Evolutionary conservation across 305 asterid species (phyloP), one percentile per base, ranked within the genome.

Genomic region (Fraxinus paxiana): DNA sequence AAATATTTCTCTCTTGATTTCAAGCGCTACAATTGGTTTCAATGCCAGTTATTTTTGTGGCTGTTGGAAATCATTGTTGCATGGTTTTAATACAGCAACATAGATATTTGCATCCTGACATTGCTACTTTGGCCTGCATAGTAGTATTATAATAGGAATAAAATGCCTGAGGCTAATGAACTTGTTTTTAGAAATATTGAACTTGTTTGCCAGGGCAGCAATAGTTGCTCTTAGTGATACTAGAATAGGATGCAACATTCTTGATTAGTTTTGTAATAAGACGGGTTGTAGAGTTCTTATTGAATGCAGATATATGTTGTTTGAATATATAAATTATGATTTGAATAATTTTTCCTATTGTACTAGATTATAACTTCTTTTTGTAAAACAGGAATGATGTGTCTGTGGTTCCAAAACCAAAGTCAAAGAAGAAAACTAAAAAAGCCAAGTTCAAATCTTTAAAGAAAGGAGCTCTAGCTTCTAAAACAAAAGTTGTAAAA

Each of bases 371-470:
- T 72, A 10, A 77, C 76, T 80, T 82, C 76, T 79, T 85, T 82
- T 81, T 77, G 74, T 79, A 51, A 81, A 84, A 79, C 93, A 96
- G 98, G 92, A 90, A 88, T 83, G 89, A 90, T 4, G 76, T 37
- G 7, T 82, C 82, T 28, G 80, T 83, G 77, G 86, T 86, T 88
- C 86, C 89, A 46, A 91, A 87, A 79, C 84, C 90, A 43, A 96
- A 93, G 90, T 86, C 88, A 31, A 96, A 93, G 93, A 96, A 93
- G 93, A 94, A 92, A 88, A 69, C 89, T 65, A 94, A 92, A 87
- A 96, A 94, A 70, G 81, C 97, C 76, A 96, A 94, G 92, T 93
- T 94, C 91, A 96, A 94, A 86, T 96, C 97, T 81, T 86, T 94
- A 92, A 94, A 90, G 94, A 94, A 89, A 90, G 98, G 94, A 77